Conservation (phyloP, 1,139 yeast genomes). For the Taiozyma sp. region DNA sequence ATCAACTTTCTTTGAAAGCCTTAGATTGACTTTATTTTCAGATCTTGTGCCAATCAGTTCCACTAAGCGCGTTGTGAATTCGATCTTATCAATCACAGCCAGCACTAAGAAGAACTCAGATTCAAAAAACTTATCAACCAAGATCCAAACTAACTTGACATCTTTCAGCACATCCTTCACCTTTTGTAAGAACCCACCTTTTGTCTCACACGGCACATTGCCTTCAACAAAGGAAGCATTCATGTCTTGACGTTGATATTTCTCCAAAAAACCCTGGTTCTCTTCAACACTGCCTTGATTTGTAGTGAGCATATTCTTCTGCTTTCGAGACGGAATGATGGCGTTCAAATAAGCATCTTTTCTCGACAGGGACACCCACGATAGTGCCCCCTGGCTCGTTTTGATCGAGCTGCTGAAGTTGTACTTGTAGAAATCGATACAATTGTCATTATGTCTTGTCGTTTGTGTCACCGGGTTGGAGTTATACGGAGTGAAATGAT, state of each 20-base stretch:
- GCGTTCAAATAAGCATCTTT: constrained; percentile 31
- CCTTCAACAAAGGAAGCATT: neutral
- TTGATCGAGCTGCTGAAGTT: constrained; percentile 3
- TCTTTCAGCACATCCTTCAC: constrained; percentile 5
- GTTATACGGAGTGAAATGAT: neutral
- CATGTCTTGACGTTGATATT: constrained; percentile 10
- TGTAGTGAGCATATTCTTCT: constrained; percentile 2
- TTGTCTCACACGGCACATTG: neutral
- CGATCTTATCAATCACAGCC: constrained; percentile 16
- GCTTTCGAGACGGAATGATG: constrained; percentile 8
- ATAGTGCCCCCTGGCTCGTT: constrained; percentile 34
- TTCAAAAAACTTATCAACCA: constrained; percentile 20
- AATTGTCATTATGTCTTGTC: neutral
- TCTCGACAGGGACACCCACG: constrained; percentile 39
- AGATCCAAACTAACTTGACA: constrained; percentile 18
- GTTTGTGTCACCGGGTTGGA: neutral
- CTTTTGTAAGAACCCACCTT: neutral
- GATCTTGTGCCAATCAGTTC: constrained; percentile 15
- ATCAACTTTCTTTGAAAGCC: constrained; percentile 14
- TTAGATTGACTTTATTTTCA: constrained; percentile 3
- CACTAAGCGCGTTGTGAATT: constrained; percentile 10
- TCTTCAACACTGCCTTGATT: neutral
- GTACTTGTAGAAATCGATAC: constrained; percentile 12
- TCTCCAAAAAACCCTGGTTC: constrained; percentile 8
- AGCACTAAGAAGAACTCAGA: constrained; percentile 16